Conservation (phyloP, 1,284 basidiomycete genomes). For the Pascua sp. region DNA sequence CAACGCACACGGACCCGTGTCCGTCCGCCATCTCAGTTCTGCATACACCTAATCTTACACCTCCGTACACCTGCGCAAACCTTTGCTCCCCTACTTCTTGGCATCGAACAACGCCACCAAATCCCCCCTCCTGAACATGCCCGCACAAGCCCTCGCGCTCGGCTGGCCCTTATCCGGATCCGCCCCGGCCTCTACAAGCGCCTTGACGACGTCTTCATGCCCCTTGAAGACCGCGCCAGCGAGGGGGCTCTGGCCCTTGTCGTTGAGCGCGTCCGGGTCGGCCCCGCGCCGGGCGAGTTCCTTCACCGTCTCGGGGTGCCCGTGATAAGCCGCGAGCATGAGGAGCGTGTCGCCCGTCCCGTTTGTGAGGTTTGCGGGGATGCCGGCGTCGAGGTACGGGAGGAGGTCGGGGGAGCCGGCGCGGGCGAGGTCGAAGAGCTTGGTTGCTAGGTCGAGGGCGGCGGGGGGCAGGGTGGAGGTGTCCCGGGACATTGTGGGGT, state of each 20-base stretch:
- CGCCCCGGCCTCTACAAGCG: conserved; percentile 63
- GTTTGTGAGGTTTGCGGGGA: conserved; percentile 76
- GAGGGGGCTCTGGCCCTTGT: conserved; percentile 70
- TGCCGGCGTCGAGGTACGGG: conserved; percentile 64
- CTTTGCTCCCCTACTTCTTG: not conserved
- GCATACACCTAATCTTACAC: no score
- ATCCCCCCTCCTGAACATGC: conserved; percentile 24
- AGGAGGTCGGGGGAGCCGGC: conserved; percentile 56
- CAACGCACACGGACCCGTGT: no score
- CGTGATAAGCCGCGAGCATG: conserved; percentile 78
- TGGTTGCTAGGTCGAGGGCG: conserved; percentile 66
- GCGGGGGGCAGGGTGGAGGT: conserved; percentile 33
- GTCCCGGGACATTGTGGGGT: not conserved
- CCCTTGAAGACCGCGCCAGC: conserved; percentile 80
- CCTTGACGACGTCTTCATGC: conserved; percentile 60
- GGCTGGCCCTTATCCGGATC: conserved; percentile 67
- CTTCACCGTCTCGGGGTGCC: conserved; percentile 60
- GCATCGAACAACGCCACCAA: conserved; percentile 8
- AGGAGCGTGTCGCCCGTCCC: conserved; percentile 71
- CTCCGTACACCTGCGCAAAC: no score
- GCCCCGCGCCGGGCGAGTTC: conserved; percentile 59
- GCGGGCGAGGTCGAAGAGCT: conserved; percentile 73
- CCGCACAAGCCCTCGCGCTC: conserved; percentile 64
- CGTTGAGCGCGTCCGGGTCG: conserved; percentile 70
- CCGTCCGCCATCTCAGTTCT: no score